Conservation (phyloP, 495 filamentous ascomycete species). For the Apiosordaria backusii region DNA sequence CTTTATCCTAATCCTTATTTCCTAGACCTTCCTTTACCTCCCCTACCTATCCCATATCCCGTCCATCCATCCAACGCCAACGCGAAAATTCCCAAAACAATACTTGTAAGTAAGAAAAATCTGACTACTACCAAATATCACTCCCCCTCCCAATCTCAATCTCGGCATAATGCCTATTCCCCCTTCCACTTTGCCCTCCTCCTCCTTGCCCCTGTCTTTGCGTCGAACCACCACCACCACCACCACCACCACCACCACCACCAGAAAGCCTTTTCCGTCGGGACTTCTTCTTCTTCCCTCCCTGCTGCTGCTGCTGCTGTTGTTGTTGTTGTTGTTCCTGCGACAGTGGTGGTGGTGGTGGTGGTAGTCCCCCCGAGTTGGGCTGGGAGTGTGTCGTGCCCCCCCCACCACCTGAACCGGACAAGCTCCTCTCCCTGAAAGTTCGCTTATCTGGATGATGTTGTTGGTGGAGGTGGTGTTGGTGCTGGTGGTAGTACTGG, state of each 20-base stretch:
- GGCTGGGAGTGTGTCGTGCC: neutral
- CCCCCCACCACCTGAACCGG: neutral
- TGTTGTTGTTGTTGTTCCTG: too few relatives aligned
- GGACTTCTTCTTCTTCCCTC: neutral
- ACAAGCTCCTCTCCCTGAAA: neutral
- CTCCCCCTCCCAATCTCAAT: conserved; percentile 26
- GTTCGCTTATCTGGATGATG: neutral
- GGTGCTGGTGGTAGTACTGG: neutral
- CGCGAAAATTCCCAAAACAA: neutral
- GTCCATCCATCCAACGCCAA: neutral
- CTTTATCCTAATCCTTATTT: neutral
- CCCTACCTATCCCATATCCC: neutral
- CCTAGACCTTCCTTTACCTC: neutral
- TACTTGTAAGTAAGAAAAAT: conserved; percentile 2
- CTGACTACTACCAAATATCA: conserved; percentile 27
- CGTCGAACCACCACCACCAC: too few relatives aligned
- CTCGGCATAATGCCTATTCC: conserved; percentile 25
- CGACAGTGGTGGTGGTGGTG: neutral
- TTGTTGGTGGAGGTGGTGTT: neutral
- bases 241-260: too few relatives aligned
- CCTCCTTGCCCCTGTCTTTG: neutral
- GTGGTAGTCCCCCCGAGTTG: neutral
- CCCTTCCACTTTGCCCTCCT: neutral
- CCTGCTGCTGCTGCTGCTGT: too few relatives aligned
- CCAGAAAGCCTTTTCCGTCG: conserved; percentile 7